These are phyloP conservation scores for Ziziphus jujuba DNA, from an alignment of 306 rosid genomes.

Conservation along the genomic window DNA sequence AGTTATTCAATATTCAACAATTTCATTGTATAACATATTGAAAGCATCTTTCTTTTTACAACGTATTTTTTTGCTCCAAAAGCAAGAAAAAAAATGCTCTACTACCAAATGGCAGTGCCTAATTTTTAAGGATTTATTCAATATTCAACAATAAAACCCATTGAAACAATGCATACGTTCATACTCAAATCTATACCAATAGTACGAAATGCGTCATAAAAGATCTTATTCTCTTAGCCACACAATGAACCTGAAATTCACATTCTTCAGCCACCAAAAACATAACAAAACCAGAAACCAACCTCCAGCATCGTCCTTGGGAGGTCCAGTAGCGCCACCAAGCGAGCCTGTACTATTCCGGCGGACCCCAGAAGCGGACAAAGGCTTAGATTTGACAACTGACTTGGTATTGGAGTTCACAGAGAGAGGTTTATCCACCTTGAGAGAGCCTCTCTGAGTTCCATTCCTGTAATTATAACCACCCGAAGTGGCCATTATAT, in stretches of 20 bases:
- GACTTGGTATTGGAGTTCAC: slow-evolving; percentile 50
- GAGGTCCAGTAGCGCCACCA: slow-evolving; percentile 26
- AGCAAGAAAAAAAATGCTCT: slow-evolving; percentile 1
- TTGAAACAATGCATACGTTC: neutral
- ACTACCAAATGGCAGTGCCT: neutral
- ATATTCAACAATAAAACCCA: neutral
- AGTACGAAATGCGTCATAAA: slow-evolving; percentile 1
- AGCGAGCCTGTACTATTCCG: slow-evolving; percentile 70
- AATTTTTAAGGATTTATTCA: too few relatives aligned
- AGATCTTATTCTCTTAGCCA: slow-evolving; percentile 31
- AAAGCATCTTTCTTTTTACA: neutral
- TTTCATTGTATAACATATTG: neutral
- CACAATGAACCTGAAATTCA: neutral
- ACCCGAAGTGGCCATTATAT: slow-evolving; percentile 71
- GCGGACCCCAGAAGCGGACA: slow-evolving; percentile 58
- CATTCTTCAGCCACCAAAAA: neutral
- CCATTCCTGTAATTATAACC: slow-evolving; percentile 54
- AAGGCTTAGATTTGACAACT: slow-evolving; percentile 60
- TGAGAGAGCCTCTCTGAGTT: slow-evolving; percentile 53
- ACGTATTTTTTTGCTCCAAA: slow-evolving; percentile 17
- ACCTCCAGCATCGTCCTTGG: slow-evolving; percentile 75
- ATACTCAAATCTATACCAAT: neutral
- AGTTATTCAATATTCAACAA: neutral
- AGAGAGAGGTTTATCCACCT: slow-evolving; percentile 53
- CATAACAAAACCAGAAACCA: slow-evolving; percentile 21